Conservation (phyloP, 1,139 yeast genomes). For the Blastobotrys capitulatus region DNA sequence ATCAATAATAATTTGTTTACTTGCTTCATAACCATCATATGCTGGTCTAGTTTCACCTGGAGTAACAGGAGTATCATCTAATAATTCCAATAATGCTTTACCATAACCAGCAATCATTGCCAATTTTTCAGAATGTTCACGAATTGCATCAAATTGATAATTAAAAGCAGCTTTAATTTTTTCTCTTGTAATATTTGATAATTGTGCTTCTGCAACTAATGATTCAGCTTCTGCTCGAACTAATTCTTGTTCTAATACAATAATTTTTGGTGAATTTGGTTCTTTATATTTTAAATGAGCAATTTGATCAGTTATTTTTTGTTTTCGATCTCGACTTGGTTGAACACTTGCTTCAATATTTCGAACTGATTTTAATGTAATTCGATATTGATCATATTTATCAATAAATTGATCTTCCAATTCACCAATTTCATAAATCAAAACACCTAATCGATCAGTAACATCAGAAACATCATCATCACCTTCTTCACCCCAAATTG, state of each 20-base stretch:
- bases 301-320: constrained; percentile 94
- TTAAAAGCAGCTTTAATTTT: constrained; percentile 95
- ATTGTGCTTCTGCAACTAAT: constrained; percentile 97
- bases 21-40: constrained; percentile 96
- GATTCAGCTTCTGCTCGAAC: constrained; percentile 99
- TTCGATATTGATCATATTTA: constrained; percentile 95
- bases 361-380: constrained; percentile 90
- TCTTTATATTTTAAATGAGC: constrained; percentile 97
- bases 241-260: constrained; percentile 93
- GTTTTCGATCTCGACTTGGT: constrained; percentile 97
- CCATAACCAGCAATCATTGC: constrained; percentile 98
- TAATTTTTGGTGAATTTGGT: constrained; percentile 93
- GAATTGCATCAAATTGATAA: constrained; percentile 93
- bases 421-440: constrained; percentile 94
- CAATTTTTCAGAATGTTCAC: constrained; percentile 94
- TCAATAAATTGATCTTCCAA: constrained; percentile 97
- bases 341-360: constrained; percentile 97
- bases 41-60: constrained; percentile 99
- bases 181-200: constrained; percentile 96
- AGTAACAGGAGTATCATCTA: constrained; percentile 95
- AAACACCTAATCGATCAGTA: constrained; percentile 94
- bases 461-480: constrained; percentile 97
- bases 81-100: constrained; percentile 89
- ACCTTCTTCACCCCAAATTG: constrained; percentile 96
- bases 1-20: constrained; percentile 95